Conservation (phyloP, 148 eudicot genomes). For the Rhododendron mucronatum region DNA sequence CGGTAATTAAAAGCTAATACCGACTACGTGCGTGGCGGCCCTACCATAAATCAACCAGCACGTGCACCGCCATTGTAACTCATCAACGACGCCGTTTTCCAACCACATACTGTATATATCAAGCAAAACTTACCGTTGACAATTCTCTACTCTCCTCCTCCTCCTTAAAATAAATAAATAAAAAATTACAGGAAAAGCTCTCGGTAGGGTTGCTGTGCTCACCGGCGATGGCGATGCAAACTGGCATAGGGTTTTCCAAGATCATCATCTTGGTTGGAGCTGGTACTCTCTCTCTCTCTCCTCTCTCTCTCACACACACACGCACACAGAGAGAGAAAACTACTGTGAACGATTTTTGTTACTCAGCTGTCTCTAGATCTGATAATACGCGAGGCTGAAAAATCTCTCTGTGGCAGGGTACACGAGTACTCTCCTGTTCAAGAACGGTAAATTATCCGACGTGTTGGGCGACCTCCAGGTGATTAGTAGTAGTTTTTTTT, state of each 20-base stretch:
- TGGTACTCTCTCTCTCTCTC: conserved; percentile 21
- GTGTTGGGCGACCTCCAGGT: conserved; percentile 84
- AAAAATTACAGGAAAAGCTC: neutral
- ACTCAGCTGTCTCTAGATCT: neutral
- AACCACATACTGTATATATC: too few species aligned
- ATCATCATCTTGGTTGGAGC: conserved; percentile 57
- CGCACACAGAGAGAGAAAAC: neutral
- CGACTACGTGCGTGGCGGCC: too few species aligned
- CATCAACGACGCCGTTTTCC: too few species aligned
- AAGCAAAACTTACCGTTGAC: neutral
- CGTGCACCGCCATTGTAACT: too few species aligned
- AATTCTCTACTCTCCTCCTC: neutral
- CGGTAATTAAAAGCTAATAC: too few species aligned
- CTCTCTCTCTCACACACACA: neutral
- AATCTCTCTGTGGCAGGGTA: conserved; percentile 41
- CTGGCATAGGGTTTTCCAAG: conserved; percentile 57
- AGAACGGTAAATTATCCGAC: conserved; percentile 72
- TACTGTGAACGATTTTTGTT: neutral
- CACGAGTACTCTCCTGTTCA: conserved; percentile 64
- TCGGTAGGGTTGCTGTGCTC: neutral
- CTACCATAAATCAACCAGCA: too few species aligned
- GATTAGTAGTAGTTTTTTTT: neutral
- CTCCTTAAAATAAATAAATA: neutral
- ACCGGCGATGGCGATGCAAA: conserved; percentile 58
- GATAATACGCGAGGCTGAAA: neutral